Evolutionary conservation across 176 grass and related monocot genomes (phyloP), one percentile per base, ranked within the genome.

Genomic region (Areca catechu): DNA sequence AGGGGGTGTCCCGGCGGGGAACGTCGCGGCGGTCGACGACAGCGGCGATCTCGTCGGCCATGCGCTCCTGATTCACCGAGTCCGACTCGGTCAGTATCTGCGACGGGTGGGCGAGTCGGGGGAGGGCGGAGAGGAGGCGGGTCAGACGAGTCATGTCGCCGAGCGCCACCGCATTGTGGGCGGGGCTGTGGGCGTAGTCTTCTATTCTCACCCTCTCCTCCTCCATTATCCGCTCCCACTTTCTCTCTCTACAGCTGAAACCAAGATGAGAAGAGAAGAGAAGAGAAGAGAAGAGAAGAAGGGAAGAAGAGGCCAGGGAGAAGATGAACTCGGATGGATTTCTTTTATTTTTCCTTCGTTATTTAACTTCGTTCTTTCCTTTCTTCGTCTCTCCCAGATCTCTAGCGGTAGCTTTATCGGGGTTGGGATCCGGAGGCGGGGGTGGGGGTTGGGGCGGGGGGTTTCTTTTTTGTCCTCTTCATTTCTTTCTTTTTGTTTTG

Each of bases 11-110:
- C 2, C 84, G 73, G 0, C 75, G 80, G 0, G 83, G 83, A 0
- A 97, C 92, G 50, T 97, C 92, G 16, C 92, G 83, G 50, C 86
- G 80, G 71, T 91, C 92, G 19, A 97, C 68, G 3, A 80, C 71
- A 0, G 71, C 77, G 12, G 83, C 57, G 7, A 97, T 81, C 16
- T 97, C 83, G 22, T 80, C 29, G 34, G 76, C 72, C 25, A 77
- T 74, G 68, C 78, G 56, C 3, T 37, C 34, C 34, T 37, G 34
- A 12, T 10, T 12, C 34, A 37, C 7, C 34, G 34, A 37, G 7
- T 37, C 34, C 34, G 34, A 37, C 34, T 37, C 34, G 34, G 34
- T 37, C 34, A 37, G 34, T 34, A 96, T 75, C 37, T 69, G 51
- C 16, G 83, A 82, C 16, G 86, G 91, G 61, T 96, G 91, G 4